Evolutionary conservation across 306 rosid genomes (phyloP).

Genomic region (Prunus kanzakura): DNA sequence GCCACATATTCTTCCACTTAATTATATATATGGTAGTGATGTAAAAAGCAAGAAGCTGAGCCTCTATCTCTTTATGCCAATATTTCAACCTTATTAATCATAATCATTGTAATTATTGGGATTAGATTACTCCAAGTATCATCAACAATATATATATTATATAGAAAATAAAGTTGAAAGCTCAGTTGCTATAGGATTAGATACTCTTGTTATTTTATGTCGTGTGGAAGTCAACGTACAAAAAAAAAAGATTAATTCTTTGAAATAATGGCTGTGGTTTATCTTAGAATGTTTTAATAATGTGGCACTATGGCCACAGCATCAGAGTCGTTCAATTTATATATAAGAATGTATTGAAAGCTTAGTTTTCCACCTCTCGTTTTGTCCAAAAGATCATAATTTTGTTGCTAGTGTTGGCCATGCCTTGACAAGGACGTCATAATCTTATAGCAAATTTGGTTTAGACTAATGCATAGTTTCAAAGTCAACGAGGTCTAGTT

Average conservation of each 20-base stretch:
- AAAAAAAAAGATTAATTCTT: not conserved
- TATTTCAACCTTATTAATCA: not conserved
- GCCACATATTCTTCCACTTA: not conserved
- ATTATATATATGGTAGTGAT: not conserved
- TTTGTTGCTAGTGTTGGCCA: too few relatives aligned
- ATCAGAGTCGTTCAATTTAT: not conserved
- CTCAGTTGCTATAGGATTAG: not conserved
- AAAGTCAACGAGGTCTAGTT: too few relatives aligned
- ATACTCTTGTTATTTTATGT: conserved; percentile 1
- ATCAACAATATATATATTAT: not conserved
- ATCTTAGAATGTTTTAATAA: conserved; percentile 5
- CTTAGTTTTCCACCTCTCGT: too few relatives aligned
- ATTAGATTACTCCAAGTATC: not conserved
- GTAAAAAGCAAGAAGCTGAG: not conserved
- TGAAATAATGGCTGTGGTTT: not conserved
- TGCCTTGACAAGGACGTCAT: too few relatives aligned
- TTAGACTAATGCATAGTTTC: too few relatives aligned
- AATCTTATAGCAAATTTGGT: too few relatives aligned
- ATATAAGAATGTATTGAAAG: not conserved
- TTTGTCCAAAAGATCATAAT: too few relatives aligned
- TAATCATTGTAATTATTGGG: not conserved
- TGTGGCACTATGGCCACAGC: not conserved
- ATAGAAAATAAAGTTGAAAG: not conserved
- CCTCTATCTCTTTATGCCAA: not conserved
- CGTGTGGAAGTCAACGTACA: not conserved